Conservation (phyloP, 176 grass and related monocot genomes). For the Ananas comosus region DNA sequence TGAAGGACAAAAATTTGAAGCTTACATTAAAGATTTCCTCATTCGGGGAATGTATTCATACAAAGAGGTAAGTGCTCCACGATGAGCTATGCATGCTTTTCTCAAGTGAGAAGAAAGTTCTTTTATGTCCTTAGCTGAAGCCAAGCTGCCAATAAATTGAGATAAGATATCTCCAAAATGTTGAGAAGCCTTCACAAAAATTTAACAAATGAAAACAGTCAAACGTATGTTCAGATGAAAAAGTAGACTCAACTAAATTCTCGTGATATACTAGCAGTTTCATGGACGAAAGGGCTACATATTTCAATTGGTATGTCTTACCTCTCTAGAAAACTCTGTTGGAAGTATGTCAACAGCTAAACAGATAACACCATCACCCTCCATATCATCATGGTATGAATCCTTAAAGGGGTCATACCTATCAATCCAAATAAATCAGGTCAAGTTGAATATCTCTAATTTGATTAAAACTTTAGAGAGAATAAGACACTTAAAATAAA, state of each 20-base stretch:
- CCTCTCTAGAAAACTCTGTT: conserved; percentile 94
- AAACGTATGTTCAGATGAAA: neutral
- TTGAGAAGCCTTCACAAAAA: conserved; percentile 63
- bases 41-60: conserved; percentile 89
- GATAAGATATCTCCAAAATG: conserved; percentile 95
- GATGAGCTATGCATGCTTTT: conserved; percentile 80
- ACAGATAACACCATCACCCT: conserved; percentile 65
- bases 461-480: neutral
- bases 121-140: conserved; percentile 36
- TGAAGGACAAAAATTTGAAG: conserved; percentile 15
- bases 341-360: conserved; percentile 94
- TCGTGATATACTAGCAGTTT: neutral
- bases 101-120: conserved; percentile 78
- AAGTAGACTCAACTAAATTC: neutral
- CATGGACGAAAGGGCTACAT: conserved; percentile 6
- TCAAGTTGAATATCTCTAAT: neutral
- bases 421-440: neutral
- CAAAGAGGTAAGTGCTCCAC: conserved; percentile 60
- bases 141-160: conserved; percentile 59
- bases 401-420: conserved; percentile 68
- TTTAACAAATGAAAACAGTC: conserved; percentile 3
- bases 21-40: conserved; percentile 77
- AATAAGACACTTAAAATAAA: neutral
- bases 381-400: conserved; percentile 78
- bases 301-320: conserved; percentile 15